phyloP scores from a whole-genome alignment of 2,329 filamentous ascomycete species.

The Teratosphaeria viscida region DNA sequence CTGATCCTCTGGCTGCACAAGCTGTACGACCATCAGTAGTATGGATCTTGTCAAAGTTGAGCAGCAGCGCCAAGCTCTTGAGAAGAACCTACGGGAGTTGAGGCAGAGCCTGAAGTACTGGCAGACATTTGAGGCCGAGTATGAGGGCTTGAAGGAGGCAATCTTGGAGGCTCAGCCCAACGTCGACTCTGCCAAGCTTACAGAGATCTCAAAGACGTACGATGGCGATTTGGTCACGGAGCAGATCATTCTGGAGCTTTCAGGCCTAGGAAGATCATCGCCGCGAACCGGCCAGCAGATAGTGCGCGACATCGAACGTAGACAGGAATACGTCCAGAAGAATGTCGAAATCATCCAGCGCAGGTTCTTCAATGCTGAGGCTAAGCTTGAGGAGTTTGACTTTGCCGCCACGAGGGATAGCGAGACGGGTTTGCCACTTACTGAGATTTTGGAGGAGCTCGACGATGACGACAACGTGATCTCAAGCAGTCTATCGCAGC shows the following conservation, averaged over 20 bases:
- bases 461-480: constrained; percentile 84
- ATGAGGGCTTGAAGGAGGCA: constrained; percentile 79
- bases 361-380: constrained; percentile 58
- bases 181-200: constrained; percentile 12
- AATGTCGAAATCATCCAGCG: constrained; percentile 68
- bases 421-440: constrained; percentile 65
- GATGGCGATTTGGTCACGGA: constrained; percentile 54
- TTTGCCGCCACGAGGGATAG: constrained; percentile 31
- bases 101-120: constrained; percentile 71
- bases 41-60: constrained; percentile 56
- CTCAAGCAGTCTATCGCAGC: constrained; percentile 40
- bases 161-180: constrained; percentile 47
- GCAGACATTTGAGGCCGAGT: constrained; percentile 85
- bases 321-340: constrained; percentile 80
- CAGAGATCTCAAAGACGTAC: constrained; percentile 45
- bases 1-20: not conserved
- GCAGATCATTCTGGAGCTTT: constrained; percentile 47
- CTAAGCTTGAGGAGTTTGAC: constrained; percentile 53
- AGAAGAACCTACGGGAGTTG: constrained; percentile 64
- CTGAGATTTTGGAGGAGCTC: constrained; percentile 83
- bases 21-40: constrained; percentile 1
- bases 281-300: constrained; percentile 52
- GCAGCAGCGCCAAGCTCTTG: constrained; percentile 61
- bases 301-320: constrained; percentile 55
- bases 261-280: constrained; percentile 35